Base-by-base conservation (phyloP, 2,329 filamentous ascomycete genomes). In the Penicillium brasilianum region DNA sequence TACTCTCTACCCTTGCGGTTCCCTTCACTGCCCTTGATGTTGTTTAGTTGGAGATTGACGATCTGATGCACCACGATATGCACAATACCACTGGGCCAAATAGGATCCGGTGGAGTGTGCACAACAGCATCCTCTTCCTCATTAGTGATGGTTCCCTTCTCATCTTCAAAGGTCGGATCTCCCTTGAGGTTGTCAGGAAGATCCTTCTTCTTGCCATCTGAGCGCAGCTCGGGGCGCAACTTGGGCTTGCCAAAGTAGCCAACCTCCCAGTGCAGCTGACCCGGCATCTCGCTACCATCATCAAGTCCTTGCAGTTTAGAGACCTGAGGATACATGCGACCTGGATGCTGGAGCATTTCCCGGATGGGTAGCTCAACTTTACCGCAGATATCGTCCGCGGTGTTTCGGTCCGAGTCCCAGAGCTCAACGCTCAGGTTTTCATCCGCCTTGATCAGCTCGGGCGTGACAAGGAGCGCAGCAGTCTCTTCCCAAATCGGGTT, bases 341-440 rank as follows among this genome's bases (percentile, higher is more conserved):
- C 92, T 0, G 94, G 93, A 72, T 97, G 91, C 71, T 96, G 90
- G 60, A 98, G 96, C 80, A 99, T 89, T 74, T 97, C 93, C 70
- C 96, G 93, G 74, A 99, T 92, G 37, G 92, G 94, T 3, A 98
- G 81, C 73, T 98, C 93, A 18, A 98, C 87, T 77, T 97, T 97
- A 57, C 95, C 95, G 14, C 97, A 93, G 49, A 97, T 90, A 70
- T 98, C 95, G 72, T 98, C 95, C 0, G 94, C 92, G 10, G 92
- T 95, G 43, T 91, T 92, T 49, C 93, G 86, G 75, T 98, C 95
- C 54, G 92, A 96, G 76, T 98, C 95, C 95, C 95, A 98, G 0
- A 98, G 85, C 74, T 98, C 94, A 66, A 98, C 88, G 10, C 92
- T 94, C 4, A 98, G 84, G 72, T 95, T 92, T 78, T 99, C 95